Base-by-base conservation (phyloP, 768 basidiomycete species). In the Tricholoma bakamatsutake region DNA sequence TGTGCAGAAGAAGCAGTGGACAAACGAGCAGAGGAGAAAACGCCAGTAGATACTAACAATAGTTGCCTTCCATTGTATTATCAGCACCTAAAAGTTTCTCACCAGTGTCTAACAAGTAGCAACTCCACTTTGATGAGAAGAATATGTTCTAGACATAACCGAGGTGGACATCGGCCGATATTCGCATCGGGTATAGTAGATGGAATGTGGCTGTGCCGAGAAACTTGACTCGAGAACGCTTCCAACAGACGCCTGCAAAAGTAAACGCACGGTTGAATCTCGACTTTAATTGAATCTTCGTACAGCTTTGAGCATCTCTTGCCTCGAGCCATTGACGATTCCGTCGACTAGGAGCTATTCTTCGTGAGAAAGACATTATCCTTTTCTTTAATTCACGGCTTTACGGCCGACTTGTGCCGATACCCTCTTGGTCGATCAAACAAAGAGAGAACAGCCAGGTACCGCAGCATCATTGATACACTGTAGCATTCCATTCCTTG, bases 1-100 rank as follows among this genome's bases (percentile, higher is more conserved):
- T 7, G 71, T 71, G 21, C 79, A 79, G 66, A 87, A 85, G 71
- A 84, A 77, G 68, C 64, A 70, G 54, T 82, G 80, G 81, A 79
- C 72, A 66, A 77, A 67, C 61, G 66, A 73, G 57, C 73, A 74
- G 58, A 43, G 43, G 10, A 43, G 40, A 9, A 53, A 31, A 15
- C 46, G 30, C n/a, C 31, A 31, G 30, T 9, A 5, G 10, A 18
- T 21, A 12, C 7, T 42, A 39, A 39, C n/a, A 39, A 39, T 39
- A n/a, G 37, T 6, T 6, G 12, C 37, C 12, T 42, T 18, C 15
- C 15, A 42, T 18, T 47, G 24, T 28, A 46, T 28, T 13, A 28
- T n/a, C 15, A 28, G 21, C 2, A 24, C 21, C 21, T 24, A 3
- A 24, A 24, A 24, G 21, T 24, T 3, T 24, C 21, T 3, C 21